Evolutionary conservation across 106 monocot genomes (phyloP).

Genomic region (Apostasia shenzhenica): DNA sequence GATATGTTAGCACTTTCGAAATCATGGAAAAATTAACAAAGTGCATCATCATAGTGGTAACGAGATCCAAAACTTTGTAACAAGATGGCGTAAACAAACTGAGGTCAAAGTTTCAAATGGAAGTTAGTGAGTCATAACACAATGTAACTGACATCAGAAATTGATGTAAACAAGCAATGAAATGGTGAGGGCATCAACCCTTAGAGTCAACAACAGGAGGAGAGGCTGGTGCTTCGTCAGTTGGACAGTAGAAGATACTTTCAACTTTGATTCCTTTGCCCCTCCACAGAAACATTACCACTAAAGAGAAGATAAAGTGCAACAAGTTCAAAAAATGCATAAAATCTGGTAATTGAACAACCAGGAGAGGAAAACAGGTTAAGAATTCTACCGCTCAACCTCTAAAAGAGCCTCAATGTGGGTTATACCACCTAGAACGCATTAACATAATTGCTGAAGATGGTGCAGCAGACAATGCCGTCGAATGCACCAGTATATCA

Average conservation of each 20-base stretch:
- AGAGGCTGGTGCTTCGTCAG: slow-evolving; percentile 27
- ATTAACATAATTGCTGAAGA: slow-evolving; percentile 60
- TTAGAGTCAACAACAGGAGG: slow-evolving; percentile 67
- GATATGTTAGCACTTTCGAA: not conserved
- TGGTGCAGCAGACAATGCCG: slow-evolving; percentile 29
- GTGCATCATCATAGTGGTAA: not conserved
- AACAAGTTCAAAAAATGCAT: not conserved
- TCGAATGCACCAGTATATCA: slow-evolving; percentile 57
- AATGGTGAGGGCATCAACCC: slow-evolving; percentile 26
- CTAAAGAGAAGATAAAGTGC: slow-evolving; percentile 15
- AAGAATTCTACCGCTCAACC: slow-evolving; percentile 39
- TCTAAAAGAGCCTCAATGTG: slow-evolving; percentile 90
- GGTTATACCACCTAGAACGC: slow-evolving; percentile 75
- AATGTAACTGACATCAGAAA: too few species aligned
- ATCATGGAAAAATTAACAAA: not conserved
- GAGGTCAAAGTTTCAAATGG: too few species aligned
- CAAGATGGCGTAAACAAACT: too few species aligned
- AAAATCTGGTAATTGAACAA: not conserved
- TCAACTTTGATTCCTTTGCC: slow-evolving; percentile 56
- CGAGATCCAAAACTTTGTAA: too few species aligned
- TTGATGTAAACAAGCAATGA: not conserved
- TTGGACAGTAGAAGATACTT: slow-evolving; percentile 23
- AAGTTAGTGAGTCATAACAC: too few species aligned
- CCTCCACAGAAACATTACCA: slow-evolving; percentile 58
- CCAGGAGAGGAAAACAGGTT: not conserved